These are phyloP conservation scores for Albatrellus ellisii DNA, from an alignment of 768 basidiomycete genomes.

Conservation along the genomic window DNA sequence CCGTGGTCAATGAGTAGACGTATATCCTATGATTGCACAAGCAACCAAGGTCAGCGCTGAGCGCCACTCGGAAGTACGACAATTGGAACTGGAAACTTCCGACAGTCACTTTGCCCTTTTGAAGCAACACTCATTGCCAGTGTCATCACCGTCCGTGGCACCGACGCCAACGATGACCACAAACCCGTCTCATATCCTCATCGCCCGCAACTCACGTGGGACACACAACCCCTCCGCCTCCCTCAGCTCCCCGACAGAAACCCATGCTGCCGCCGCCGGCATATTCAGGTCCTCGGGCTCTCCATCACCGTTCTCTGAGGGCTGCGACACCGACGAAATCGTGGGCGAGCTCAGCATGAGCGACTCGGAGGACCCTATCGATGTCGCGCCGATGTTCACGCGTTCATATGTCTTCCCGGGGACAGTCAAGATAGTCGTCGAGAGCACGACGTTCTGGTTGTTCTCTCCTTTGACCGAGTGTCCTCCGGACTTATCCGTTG, in stretches of 20 bases:
- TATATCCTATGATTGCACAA: too few species aligned
- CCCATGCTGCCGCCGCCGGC: slow-evolving; percentile 76
- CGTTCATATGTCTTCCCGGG: slow-evolving; percentile 59
- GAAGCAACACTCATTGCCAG: too few species aligned
- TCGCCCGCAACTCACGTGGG: slow-evolving; percentile 74
- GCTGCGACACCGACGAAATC: slow-evolving; percentile 54
- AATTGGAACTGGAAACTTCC: too few species aligned
- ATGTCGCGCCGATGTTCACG: slow-evolving; percentile 71
- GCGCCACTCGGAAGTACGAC: too few species aligned
- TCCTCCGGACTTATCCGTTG: slow-evolving; percentile 2
- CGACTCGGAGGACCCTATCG: slow-evolving; percentile 53
- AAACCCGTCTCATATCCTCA: slow-evolving; percentile 80
- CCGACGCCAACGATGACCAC: slow-evolving; percentile 32
- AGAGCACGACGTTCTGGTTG: slow-evolving; percentile 86
- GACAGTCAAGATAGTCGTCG: slow-evolving; percentile 83
- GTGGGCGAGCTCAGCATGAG: slow-evolving; percentile 57
- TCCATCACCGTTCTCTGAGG: slow-evolving; percentile 70
- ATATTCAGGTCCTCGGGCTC: slow-evolving; percentile 74
- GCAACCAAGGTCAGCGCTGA: too few species aligned
- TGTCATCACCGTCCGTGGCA: too few species aligned
- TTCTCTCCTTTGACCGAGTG: slow-evolving; percentile 9
- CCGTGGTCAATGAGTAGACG: too few species aligned
- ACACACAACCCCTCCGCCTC: slow-evolving; percentile 65
- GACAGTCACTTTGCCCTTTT: too few species aligned
- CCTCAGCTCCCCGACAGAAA: slow-evolving; percentile 77